Evolutionary conservation across 148 eudicot species (phyloP).

Genomic region (Nyssa sinensis): DNA sequence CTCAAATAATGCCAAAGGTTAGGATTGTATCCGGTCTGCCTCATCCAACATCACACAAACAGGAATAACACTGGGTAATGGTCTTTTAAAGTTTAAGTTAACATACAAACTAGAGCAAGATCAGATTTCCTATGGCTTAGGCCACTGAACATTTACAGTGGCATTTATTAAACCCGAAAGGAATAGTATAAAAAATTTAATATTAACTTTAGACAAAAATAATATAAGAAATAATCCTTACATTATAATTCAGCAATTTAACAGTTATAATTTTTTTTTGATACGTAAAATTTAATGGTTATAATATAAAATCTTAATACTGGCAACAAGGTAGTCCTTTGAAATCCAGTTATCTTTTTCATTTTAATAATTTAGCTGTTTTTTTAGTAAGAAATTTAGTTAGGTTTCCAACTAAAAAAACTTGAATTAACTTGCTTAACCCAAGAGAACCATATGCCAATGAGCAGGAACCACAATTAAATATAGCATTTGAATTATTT

Average conservation of each 20-base stretch:
- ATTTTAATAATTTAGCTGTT: not conserved
- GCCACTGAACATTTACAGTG: not conserved
- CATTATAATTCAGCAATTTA: not conserved
- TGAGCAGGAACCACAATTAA: no score
- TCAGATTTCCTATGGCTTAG: not conserved
- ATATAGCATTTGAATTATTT: no score
- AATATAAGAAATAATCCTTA: not conserved
- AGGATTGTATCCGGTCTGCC: no score
- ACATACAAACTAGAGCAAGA: not conserved
- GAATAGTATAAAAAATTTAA: not conserved
- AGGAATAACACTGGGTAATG: no score
- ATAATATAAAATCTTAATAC: not conserved
- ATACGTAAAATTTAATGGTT: no score
- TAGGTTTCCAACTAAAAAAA: no score
- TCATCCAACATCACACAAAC: no score
- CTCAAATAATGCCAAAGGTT: no score
- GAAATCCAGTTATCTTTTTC: not conserved
- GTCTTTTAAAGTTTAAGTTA: no score
- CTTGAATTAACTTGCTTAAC: no score
- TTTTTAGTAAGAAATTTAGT: not conserved
- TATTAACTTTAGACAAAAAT: not conserved
- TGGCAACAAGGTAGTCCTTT: not conserved
- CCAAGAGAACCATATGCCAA: no score
- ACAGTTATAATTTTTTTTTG: no score
- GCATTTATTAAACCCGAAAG: not conserved